These are phyloP conservation scores for Colletotrichum sp. DNA, from an alignment of 2,329 filamentous ascomycete genomes.

Conservation along the genomic window DNA sequence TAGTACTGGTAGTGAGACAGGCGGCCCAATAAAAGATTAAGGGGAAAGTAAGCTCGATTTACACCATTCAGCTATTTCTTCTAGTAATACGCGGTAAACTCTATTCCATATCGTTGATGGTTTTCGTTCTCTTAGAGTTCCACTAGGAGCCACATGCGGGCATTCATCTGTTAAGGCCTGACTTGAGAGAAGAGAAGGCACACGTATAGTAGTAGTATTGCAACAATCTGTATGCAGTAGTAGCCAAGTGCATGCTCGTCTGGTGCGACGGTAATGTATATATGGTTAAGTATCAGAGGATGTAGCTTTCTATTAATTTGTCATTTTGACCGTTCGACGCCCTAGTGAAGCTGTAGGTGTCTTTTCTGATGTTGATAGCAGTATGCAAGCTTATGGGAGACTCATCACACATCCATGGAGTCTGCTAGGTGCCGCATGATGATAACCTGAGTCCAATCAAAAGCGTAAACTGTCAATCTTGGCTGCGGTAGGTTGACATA, in stretches of 20 bases:
- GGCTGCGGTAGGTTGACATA: neutral
- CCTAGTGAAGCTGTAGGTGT: neutral
- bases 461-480: neutral
- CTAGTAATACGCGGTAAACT: neutral
- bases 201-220: rapidly evolving
- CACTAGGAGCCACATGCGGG: neutral
- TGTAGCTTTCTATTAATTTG: neutral
- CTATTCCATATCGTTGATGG: rapidly evolving
- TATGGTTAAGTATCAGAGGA: neutral
- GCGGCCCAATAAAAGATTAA: too few species aligned
- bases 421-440: neutral
- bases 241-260: neutral
- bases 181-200: neutral
- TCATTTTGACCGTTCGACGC: neutral
- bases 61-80: neutral
- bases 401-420: rapidly evolving
- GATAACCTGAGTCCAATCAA: neutral
- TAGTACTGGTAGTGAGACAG: too few species aligned
- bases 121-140: rapidly evolving
- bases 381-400: neutral
- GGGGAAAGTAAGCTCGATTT: neutral
- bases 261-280: neutral
- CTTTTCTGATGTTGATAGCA: neutral
- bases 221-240: neutral
- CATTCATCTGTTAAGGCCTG: neutral